phyloP scores from a whole-genome alignment of 306 rosid species.

The Mimosa pudica region DNA sequence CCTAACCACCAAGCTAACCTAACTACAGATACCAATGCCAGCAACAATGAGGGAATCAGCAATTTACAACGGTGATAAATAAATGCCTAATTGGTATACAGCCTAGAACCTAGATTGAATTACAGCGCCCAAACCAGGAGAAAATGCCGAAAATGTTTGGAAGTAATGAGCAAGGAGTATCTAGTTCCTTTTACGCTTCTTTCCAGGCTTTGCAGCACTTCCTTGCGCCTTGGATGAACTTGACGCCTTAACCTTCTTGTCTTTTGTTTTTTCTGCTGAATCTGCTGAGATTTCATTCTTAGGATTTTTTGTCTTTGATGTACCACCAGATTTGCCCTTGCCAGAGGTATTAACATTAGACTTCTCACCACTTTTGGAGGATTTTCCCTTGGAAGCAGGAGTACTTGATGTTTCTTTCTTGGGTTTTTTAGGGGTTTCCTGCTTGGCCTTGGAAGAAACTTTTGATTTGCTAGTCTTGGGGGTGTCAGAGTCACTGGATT shows the following conservation, averaged over 20 bases:
- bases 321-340: constrained; percentile 53
- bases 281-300: constrained; percentile 52
- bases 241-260: constrained; percentile 52
- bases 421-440: constrained; percentile 53
- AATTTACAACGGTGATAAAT: background rate
- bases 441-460: constrained; percentile 60
- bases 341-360: constrained; percentile 45
- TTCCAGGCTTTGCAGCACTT: constrained; percentile 61
- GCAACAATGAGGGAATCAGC: constrained; percentile 13
- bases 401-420: constrained; percentile 56
- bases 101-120: constrained; percentile 29
- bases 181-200: constrained; percentile 68
- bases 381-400: constrained; percentile 58
- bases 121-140: constrained; percentile 30
- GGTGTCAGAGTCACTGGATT: constrained; percentile 51
- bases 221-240: constrained; percentile 55
- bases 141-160: constrained; percentile 19
- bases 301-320: constrained; percentile 46
- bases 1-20: constrained; percentile 43
- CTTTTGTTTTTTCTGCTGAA: constrained; percentile 43
- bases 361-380: constrained; percentile 55
- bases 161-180: constrained; percentile 19
- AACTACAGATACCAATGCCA: constrained; percentile 46
- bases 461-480: constrained; percentile 51
- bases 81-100: constrained; percentile 31